These are phyloP conservation scores for Neurospora pannonica DNA, from an alignment of 495 filamentous ascomycete species.

Conservation along the genomic window DNA sequence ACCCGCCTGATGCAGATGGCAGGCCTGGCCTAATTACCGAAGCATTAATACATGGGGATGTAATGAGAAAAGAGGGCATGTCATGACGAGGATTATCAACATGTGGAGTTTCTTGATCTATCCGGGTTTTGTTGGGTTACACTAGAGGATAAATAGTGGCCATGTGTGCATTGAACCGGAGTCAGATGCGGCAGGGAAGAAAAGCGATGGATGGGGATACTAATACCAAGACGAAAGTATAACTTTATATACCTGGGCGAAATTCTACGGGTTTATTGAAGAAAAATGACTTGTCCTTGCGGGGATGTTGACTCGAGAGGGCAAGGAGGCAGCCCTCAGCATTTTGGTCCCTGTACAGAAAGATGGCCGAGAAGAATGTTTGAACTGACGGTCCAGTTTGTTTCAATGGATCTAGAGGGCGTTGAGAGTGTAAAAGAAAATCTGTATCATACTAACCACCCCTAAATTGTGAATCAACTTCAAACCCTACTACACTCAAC, in stretches of 20 bases:
- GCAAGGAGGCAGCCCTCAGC: neutral
- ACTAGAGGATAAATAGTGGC: neutral
- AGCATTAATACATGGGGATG: neutral
- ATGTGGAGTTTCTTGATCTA: neutral
- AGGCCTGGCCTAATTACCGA: conserved; percentile 17
- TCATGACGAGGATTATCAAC: neutral
- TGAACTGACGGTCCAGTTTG: neutral
- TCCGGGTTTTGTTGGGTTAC: neutral
- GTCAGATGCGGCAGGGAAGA: neutral
- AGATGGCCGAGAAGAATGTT: neutral
- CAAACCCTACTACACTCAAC: neutral
- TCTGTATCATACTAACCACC: neutral
- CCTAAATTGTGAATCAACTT: neutral
- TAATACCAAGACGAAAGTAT: neutral
- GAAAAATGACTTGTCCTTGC: neutral
- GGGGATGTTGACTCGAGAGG: neutral
- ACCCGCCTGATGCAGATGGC: conserved; percentile 34
- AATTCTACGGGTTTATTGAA: neutral
- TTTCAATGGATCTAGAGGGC: neutral
- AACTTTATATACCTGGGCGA: neutral
- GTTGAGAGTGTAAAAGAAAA: too few relatives aligned
- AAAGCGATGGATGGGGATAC: neutral
- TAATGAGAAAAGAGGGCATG: neutral
- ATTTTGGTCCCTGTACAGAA: neutral
- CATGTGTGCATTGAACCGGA: neutral